Conservation (phyloP, 2,329 filamentous ascomycete species). For the Davidsoniella eucalypti region DNA sequence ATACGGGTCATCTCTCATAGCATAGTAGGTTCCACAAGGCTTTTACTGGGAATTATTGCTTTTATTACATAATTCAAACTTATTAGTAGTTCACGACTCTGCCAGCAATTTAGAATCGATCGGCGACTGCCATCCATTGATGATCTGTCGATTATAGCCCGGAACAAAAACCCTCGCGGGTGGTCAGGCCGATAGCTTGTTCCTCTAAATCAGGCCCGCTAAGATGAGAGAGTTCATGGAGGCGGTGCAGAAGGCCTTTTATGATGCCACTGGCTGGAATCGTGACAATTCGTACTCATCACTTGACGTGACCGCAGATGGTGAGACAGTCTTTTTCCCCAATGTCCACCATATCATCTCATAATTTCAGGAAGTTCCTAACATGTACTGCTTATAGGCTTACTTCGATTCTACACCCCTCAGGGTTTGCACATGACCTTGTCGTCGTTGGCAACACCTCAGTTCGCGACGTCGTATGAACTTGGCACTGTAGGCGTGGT, state of each 20-base stretch:
- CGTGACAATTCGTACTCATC: slow-evolving; percentile 82
- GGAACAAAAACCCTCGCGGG: no score
- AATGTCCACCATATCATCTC: slow-evolving; percentile 12
- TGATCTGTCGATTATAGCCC: no score
- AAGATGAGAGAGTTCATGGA: slow-evolving; percentile 93
- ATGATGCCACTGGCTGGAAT: slow-evolving; percentile 74
- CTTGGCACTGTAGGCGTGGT: slow-evolving; percentile 80
- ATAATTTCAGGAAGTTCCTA: neutral
- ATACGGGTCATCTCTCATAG: no score
- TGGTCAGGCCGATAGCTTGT: no score
- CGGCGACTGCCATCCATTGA: no score
- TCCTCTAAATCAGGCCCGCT: no score
- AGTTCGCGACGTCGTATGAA: slow-evolving; percentile 89
- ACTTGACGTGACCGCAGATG: slow-evolving; percentile 68
- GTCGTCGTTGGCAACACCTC: slow-evolving; percentile 78
- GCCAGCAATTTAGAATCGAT: no score
- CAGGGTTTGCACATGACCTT: slow-evolving; percentile 70
- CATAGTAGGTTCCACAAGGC: no score
- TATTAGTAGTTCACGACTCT: no score
- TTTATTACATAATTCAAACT: no score
- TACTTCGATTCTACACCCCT: slow-evolving; percentile 80
- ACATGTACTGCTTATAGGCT: slow-evolving; percentile 32
- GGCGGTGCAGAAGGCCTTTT: slow-evolving; percentile 84
- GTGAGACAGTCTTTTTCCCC: slow-evolving; percentile 25
- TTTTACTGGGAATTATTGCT: no score